Base-by-base conservation (phyloP, 257 asterid genomes). In the Thymus mandschuricus region DNA sequence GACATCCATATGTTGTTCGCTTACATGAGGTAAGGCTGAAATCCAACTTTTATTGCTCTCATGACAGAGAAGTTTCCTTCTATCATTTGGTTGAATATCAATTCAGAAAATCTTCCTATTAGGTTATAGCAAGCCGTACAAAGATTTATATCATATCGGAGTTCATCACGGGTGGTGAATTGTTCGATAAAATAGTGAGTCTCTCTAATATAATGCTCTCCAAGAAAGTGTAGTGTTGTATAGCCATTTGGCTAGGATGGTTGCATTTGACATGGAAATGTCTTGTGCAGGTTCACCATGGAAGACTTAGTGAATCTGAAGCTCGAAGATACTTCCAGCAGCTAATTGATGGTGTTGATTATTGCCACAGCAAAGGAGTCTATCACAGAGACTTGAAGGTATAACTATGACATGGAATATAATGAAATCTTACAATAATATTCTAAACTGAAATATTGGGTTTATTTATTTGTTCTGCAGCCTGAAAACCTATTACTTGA, bases 51-150 rank as follows among this genome's bases (percentile, higher is more conserved):
- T 64, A 69, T 48, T 13, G 77, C 67, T 74, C 64, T 61, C 30
- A 43, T 59, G 70, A 33, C 60, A 54, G 33, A 61, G 49, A 33
- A 64, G 46, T 66, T 68, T 52, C 10, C 73, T 31, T 35, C 50
- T 48, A 69, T 58, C 43, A 52, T 59, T 62, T 74, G 46, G 64
- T 54, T 15, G 64, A 49, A 35, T 49, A 56, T 66, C 57, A 56
- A 33, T 61, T 83, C 77, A 63, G 35, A 40, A 43, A 65, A 46
- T 54, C 34, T 67, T 68, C 10, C 38, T 72, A n/a, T 69, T 81
- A 95, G 99, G 99, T 95, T 73, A 86, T 95, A 75, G 99, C 99
- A 77, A 89, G 92, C 82, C 96, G 97, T 59, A 95, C 92, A 6
- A 95, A 95, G 88, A 95, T 95, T 76, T 95, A 95, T 80, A 95